Evolutionary conservation across 176 grass and related monocot genomes (phyloP).

Genomic region (Ensete glaucum): DNA sequence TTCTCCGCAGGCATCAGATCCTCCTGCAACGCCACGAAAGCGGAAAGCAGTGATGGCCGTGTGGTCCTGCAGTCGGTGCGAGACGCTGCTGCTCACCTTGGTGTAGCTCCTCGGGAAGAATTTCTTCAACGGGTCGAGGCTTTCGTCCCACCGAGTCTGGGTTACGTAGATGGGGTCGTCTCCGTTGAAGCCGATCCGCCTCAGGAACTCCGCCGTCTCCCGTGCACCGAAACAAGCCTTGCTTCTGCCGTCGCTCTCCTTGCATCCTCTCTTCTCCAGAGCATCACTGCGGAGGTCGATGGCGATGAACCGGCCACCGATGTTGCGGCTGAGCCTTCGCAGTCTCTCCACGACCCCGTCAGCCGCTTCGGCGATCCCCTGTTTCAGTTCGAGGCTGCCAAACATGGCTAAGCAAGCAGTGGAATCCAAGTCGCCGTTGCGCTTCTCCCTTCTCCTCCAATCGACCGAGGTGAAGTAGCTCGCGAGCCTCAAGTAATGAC

Average conservation of each 20-base stretch:
- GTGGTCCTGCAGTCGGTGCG: background rate
- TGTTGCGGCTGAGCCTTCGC: background rate
- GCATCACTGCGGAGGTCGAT: conserved; percentile 13
- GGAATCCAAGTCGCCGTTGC: conserved; percentile 15
- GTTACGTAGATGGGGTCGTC: conserved; percentile 21
- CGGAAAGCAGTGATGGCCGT: background rate
- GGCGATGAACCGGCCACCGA: conserved; percentile 7
- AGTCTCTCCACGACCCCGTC: conserved; percentile 11
- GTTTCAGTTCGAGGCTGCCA: conserved; percentile 17
- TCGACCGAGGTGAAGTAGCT: conserved; percentile 16
- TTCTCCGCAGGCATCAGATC: conserved; percentile 31
- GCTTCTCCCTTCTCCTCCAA: conserved; percentile 1
- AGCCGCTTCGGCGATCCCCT: conserved; percentile 10
- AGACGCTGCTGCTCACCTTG: conserved; percentile 17
- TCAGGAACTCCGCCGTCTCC: conserved; percentile 15
- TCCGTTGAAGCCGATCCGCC: conserved; percentile 9
- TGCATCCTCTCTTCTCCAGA: background rate
- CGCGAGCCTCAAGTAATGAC: conserved; percentile 22
- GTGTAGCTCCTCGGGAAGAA: conserved; percentile 33
- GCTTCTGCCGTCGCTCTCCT: background rate
- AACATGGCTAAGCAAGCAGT: conserved; percentile 24
- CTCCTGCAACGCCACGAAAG: conserved; percentile 23
- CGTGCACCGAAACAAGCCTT: conserved; percentile 12
- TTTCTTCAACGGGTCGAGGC: conserved; percentile 19
- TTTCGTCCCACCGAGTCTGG: conserved; percentile 28